Evolutionary conservation across 2,329 filamentous ascomycete genomes (phyloP), one percentile per base, ranked within the genome.

Genomic region (Fusarium nurragi): DNA sequence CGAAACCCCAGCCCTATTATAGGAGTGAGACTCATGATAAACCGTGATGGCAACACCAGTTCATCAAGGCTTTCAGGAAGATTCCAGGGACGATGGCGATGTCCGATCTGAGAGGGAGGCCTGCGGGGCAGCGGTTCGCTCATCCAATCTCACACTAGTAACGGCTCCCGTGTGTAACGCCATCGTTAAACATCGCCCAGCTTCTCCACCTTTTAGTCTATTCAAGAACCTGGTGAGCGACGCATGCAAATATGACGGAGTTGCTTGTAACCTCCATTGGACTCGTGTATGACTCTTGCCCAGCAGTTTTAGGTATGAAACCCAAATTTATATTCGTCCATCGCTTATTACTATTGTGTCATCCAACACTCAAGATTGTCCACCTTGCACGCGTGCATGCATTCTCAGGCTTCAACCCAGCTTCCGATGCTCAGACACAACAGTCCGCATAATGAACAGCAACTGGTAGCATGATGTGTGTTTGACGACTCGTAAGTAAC

Each of bases 121-220:
- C 28, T 50, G 62, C 37, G 47, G 62, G 63, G 57, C 47, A 50
- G 47, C 37, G 53, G 57, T 63, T 65, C 44, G 47, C 53, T 58
- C 57, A 64, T 66, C 47, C 54, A 63, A 49, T 66, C 39, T 44
- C 52, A 57, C 54, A 65, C 64, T 62, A 61, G 58, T 39, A 66
- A 66, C 62, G 62, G 63, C 63, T 66, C 59, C 57, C 51, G 52
- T 56, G 38, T 49, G 48, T 50, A 56, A 63, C 62, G 36, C 52
- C 57, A 66, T 65, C 36, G 57, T 45, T 44, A 36, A 55, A 47
- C 45, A 41, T 58, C 43, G 44, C 38, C 50, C 45, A 49, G 45
- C 40, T 52, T 65, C 56, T 60, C 57, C 57, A 54, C 62, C 30
- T 32, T 44, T 26, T 19, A 40, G 32, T 38, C 30, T 34, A n/a